Conservation (phyloP, 371 early-diverging fungal species). For the Apophysomyces elegans region DNA sequence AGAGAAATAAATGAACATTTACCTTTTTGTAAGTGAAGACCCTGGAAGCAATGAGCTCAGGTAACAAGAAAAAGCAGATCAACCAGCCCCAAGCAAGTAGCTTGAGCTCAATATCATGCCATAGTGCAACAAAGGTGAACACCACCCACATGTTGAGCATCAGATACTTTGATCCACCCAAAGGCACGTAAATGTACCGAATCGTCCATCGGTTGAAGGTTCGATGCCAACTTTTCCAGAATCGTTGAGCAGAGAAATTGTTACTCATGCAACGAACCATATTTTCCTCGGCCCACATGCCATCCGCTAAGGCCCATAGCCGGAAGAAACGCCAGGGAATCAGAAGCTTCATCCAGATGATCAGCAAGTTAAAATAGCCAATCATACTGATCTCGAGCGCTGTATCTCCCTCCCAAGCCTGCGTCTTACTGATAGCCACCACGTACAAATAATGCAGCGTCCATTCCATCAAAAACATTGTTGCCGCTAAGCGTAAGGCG, state of each 20-base stretch:
- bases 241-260: conserved; percentile 87
- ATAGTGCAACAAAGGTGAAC: conserved; percentile 95
- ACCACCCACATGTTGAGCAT: conserved; percentile 76
- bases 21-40: conserved; percentile 64
- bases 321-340: conserved; percentile 96
- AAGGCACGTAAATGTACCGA: conserved; percentile 87
- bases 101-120: conserved; percentile 91
- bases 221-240: conserved; percentile 95
- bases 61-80: conserved; percentile 82
- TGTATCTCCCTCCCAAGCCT: conserved; percentile 77
- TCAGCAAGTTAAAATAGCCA: conserved; percentile 81
- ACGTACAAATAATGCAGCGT: conserved; percentile 83
- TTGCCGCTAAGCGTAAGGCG: conserved; percentile 51
- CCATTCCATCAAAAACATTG: conserved; percentile 79
- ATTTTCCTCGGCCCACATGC: conserved; percentile 86
- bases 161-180: conserved; percentile 78
- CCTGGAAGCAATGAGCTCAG: conserved; percentile 74
- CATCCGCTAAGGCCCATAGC: conserved; percentile 89
- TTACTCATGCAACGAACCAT: conserved; percentile 94
- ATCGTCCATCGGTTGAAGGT: conserved; percentile 91
- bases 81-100: conserved; percentile 95
- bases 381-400: conserved; percentile 80
- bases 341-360: conserved; percentile 90
- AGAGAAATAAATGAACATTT: conserved; percentile 11
- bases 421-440: conserved; percentile 82